Evolutionary conservation across 768 basidiomycete species (phyloP).

Genomic region (Suillus sp.): DNA sequence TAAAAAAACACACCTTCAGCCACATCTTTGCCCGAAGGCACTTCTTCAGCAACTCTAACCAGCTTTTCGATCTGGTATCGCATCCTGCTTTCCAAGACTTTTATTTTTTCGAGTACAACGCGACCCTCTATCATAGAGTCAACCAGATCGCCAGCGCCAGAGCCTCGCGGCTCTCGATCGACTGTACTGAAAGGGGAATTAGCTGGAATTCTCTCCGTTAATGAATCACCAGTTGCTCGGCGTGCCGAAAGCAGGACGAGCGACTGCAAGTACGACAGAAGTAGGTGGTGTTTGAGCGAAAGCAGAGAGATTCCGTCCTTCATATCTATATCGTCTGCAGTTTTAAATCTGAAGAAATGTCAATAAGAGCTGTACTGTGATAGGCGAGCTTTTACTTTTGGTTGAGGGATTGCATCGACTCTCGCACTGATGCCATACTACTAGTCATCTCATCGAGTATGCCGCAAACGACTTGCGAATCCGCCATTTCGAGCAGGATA

Average conservation of each 20-base stretch:
- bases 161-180: constrained; percentile 57
- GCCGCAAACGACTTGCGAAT: constrained; percentile 25
- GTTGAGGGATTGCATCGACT: constrained; percentile 53
- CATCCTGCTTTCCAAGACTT: constrained; percentile 82
- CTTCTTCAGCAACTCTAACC: constrained; percentile 71
- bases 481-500: constrained; percentile 18
- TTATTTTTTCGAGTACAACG: constrained; percentile 86
- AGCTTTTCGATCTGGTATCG: constrained; percentile 97
- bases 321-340: constrained; percentile 46
- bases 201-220: constrained; percentile 53
- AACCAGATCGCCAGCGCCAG: constrained; percentile 70
- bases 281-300: constrained; percentile 81
- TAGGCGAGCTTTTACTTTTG: constrained; percentile 48
- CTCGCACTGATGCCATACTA: constrained; percentile 63
- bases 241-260: constrained; percentile 74
- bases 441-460: constrained; percentile 58
- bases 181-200: constrained; percentile 51
- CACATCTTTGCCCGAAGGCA: constrained; percentile 41
- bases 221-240: constrained; percentile 65
- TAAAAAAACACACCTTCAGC: constrained; percentile 56
- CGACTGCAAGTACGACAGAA: constrained; percentile 86
- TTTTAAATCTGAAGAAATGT: constrained; percentile 30
- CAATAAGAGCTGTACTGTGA: constrained; percentile 17
- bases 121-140: constrained; percentile 79
- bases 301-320: constrained; percentile 89